A percentile compares a stretch with the other conserved stretches of the same genome.
These are phyloP conservation scores for Paraglomus brasilianum DNA, from an alignment of 192 early-diverging fungal genomes.

Conservation along the genomic window DNA sequence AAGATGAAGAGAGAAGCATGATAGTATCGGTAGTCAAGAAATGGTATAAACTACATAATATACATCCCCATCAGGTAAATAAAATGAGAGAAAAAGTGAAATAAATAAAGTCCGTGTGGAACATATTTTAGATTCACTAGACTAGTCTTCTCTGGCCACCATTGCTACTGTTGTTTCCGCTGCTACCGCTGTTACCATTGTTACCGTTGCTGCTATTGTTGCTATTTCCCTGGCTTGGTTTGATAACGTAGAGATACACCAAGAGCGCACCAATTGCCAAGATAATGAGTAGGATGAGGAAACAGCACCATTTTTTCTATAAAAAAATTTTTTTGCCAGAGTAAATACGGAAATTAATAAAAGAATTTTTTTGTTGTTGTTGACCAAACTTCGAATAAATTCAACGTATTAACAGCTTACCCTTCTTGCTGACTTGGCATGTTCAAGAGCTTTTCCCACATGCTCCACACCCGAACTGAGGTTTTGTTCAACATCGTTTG, in stretches of 20 bases:
- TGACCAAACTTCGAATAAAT: too few species aligned
- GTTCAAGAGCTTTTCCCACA: slow-evolving; percentile 17
- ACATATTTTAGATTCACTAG: too few species aligned
- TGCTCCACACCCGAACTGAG: slow-evolving; percentile 5
- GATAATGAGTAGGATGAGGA: slow-evolving; percentile 13
- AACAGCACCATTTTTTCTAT: slow-evolving; percentile 29
- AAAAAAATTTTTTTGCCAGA: too few species aligned
- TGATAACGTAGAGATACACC: slow-evolving; percentile 4
- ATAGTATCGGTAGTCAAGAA: neutral
- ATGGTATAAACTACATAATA: neutral
- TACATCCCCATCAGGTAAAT: too few species aligned
- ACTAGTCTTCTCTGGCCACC: too few species aligned
- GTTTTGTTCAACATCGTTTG: slow-evolving; percentile 1
- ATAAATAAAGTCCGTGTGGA: too few species aligned
- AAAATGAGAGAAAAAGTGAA: too few species aligned
- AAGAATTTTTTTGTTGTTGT: too few species aligned
- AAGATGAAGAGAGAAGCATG: too few species aligned
- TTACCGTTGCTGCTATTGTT: neutral
- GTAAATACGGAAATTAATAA: too few species aligned
- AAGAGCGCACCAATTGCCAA: neutral
- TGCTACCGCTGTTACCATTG: too few species aligned
- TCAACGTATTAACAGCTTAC: neutral
- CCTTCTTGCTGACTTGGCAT: slow-evolving; percentile 19
- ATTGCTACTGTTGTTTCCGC: too few species aligned
- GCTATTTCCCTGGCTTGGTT: neutral